Base-by-base conservation (phyloP, 140 eudicot species). In the Stevia rebaudiana region DNA sequence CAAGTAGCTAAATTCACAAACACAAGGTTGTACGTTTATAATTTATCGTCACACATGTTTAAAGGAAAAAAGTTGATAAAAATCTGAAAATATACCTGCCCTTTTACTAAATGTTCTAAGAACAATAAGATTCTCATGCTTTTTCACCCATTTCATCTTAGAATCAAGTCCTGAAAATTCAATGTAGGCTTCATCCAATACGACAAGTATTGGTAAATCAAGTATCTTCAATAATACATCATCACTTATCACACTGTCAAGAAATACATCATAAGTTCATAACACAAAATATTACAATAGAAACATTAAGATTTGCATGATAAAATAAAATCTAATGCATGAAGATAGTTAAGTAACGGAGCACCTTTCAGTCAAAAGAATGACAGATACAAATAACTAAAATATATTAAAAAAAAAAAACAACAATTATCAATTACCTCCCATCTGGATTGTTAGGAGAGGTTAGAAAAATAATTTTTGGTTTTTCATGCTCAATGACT, bases 381-480 rank as follows among this genome's bases (percentile, higher is more conserved):
- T 22, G 8, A 40, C 28, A 4, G 19, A 44, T 24, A 50, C 33
- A 44, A n/a, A 35, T 51, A 63, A 63, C 47, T 16, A 11, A 48
- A 30, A 30, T 43, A 13, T 35, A 56, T 54, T 47, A 59, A 21
- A 40, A 30, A 56, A 61, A 55, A 59, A 21, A 40, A 30, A 39
- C 28, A 24, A 1, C 18, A 43, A 19, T 35, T 12, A 46, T 47
- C 28, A 16, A 17, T 52, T 78, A 92, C 99, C 99, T 88, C 77
- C 97, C 99, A 74, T 92, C 99, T 21, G 97, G 99, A 73, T 92
- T 92, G 70, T 92, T 92, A 13, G 98, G 96, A 49, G 99, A 92
- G 35, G 99, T 88, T 60, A 92, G 77, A 51, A 92, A 92, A 68
- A 92, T 92, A 80, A 92, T 83, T 79, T 88, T 92, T 17, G 99